A percentile compares a stretch with the other conserved stretches of the same genome.
phyloP scores from a whole-genome alignment of 2,329 filamentous ascomycete species.

The Talaromyces sp. region DNA sequence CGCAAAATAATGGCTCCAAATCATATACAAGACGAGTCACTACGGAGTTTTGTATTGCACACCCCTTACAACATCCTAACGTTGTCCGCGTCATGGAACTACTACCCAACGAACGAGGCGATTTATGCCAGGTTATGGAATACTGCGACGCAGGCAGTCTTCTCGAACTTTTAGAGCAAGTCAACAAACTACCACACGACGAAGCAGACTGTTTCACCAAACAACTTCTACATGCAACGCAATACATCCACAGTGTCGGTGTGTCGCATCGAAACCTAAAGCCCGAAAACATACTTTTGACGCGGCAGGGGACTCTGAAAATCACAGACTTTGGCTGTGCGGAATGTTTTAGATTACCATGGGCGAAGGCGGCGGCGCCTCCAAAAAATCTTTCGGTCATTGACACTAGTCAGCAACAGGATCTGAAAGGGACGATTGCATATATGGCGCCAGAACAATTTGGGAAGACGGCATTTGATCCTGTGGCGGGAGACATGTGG shows the following conservation, averaged over 20 bases:
- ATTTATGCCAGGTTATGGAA: conserved; percentile 30
- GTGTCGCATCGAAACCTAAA: conserved; percentile 94
- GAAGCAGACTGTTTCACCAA: conserved; percentile 92
- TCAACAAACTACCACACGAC: conserved; percentile 68
- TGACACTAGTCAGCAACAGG: neutral
- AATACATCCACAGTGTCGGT: conserved; percentile 72
- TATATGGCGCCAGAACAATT: conserved; percentile 77
- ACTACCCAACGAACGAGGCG: conserved; percentile 25
- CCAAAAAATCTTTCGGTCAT: neutral
- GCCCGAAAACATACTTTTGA: conserved; percentile 87
- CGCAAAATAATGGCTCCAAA: neutral
- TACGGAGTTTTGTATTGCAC: conserved; percentile 19
- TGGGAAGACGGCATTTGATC: conserved; percentile 9
- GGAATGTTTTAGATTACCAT: conserved; percentile 11
- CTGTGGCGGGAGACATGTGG: conserved; percentile 28
- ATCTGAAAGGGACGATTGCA: conserved; percentile 64
- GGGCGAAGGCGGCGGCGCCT: neutral
- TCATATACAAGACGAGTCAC: conserved; percentile 9
- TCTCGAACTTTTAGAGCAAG: conserved; percentile 75
- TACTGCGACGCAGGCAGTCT: conserved; percentile 77
- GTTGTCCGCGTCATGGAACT: conserved; percentile 28
- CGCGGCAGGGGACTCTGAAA: conserved; percentile 75
- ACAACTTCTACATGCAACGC: conserved; percentile 41
- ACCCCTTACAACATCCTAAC: conserved; percentile 26
- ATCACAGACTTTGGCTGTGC: conserved; percentile 73